Evolutionary conservation across 1,139 yeast genomes (phyloP).

Genomic region (Protomyces macrosporus): DNA sequence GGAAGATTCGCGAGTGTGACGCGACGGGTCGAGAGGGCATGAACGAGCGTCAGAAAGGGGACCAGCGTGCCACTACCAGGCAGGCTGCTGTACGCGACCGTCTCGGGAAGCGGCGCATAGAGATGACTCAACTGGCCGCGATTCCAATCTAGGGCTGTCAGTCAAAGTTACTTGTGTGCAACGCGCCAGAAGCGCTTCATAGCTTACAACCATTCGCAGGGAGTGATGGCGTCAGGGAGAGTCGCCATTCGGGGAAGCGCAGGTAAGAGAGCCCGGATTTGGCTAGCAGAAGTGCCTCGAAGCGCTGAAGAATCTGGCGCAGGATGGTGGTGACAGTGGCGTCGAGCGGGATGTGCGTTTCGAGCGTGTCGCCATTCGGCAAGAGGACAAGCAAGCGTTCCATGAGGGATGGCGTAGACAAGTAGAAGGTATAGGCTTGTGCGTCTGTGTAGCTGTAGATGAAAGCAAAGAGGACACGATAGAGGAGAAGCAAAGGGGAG

Average conservation of each 20-base stretch:
- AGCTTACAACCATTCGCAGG: not conserved
- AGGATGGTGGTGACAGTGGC: not conserved
- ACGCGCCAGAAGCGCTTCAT: not conserved
- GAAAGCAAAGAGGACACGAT: too few relatives aligned
- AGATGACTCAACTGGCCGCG: constrained; percentile 1
- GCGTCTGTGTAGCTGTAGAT: too few relatives aligned
- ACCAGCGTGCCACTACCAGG: not conserved
- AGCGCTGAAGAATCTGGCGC: not conserved
- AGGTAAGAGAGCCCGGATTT: not conserved
- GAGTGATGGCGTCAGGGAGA: not conserved
- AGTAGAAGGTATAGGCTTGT: too few relatives aligned
- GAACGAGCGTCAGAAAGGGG: constrained; percentile 5
- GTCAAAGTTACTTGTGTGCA: not conserved
- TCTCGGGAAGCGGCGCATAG: constrained; percentile 5
- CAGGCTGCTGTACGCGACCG: not conserved
- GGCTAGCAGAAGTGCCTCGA: not conserved
- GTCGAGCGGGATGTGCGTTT: not conserved
- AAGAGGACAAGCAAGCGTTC: not conserved
- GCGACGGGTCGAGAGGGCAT: constrained; percentile 10
- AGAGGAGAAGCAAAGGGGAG: too few relatives aligned
- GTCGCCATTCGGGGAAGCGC: constrained; percentile 6
- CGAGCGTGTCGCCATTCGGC: not conserved
- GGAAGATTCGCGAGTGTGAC: constrained; percentile 4
- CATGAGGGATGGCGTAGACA: not conserved
- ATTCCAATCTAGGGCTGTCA: constrained; percentile 1